Conservation (phyloP, 2,329 filamentous ascomycete genomes). For the Scortechinia acanthostroma region DNA sequence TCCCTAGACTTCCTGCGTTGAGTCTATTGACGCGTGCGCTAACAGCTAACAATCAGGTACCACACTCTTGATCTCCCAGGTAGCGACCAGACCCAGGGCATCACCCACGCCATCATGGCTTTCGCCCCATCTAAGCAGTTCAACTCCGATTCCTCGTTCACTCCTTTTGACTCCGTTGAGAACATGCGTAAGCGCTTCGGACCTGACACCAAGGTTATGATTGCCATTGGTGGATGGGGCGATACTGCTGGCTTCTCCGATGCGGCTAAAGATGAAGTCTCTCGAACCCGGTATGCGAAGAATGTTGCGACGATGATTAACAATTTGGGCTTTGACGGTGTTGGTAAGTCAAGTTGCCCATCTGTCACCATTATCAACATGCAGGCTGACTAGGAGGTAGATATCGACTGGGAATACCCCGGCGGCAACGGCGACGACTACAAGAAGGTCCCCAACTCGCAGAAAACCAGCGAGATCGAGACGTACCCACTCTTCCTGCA, state of each 20-base stretch:
- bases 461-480: conserved; percentile 50
- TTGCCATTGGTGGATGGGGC: conserved; percentile 62
- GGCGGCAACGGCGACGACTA: conserved; percentile 66
- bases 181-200: conserved; percentile 43
- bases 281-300: conserved; percentile 41
- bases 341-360: conserved; percentile 28
- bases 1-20: conserved; percentile 10
- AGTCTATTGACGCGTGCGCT: conserved; percentile 4
- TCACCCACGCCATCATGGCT: conserved; percentile 46
- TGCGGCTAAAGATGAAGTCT: conserved; percentile 35
- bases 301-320: conserved; percentile 47
- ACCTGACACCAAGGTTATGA: conserved; percentile 46
- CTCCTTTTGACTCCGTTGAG: conserved; percentile 42
- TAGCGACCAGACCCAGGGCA: conserved; percentile 22
- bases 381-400: conserved; percentile 33
- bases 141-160: conserved; percentile 33
- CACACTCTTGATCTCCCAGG: conserved; percentile 25
- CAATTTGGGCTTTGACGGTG: conserved; percentile 49
- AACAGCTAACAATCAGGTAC: conserved; percentile 19
- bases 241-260: conserved; percentile 46
- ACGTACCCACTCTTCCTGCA: conserved; percentile 52
- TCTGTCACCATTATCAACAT: conserved; percentile 8
- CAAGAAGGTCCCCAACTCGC: conserved; percentile 48
- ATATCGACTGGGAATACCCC: conserved; percentile 62
- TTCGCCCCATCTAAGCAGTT: conserved; percentile 44